Base-by-base conservation (phyloP, 768 basidiomycete species). In the Kwoniella dejecticola region DNA sequence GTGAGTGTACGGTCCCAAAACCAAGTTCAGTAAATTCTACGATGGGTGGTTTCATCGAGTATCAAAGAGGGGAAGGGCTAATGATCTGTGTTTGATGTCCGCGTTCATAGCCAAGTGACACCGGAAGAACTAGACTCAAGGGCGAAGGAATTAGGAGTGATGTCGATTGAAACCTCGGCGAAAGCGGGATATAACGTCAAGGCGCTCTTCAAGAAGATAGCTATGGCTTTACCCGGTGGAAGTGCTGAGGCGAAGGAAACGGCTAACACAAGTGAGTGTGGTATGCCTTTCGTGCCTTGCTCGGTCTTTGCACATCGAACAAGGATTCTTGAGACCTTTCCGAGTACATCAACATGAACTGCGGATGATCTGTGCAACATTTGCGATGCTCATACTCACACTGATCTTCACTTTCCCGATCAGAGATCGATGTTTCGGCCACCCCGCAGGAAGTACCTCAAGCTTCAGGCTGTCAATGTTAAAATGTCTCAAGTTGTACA, bases 161-260 rank as follows among this genome's bases (percentile, higher is more conserved):
- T 98, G 88, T 96, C 95, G 77, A 98, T 98, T 88, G 96, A 99
- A 81, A 98, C 96, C 8, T 96, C 92, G 27, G 96, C 96, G 29
- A 99, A 99, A 79, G 96, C 96, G 6, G 96, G 96, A 2, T 96
- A 98, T 79, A 99, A 99, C 67, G 96, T 99, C 63, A 99, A 99
- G 83, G 90, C 90, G 68, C 80, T 99, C 68, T 99, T 99, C 84
- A 94, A 97, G 83, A 98, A 98, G 84, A 99, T 99, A 68, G 96
- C 96, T 1, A 87, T 98, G 88, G 93, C 93, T 2, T 81, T 99
- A 50, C 95, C 96, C 19, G 96, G 96, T 12, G 93, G 93, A 86
- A 91, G 94, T 72, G 49, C 76, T 8, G 77, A 79, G 50, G 71
- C 53, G 19, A 91, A 89, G 77, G 90, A 88, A 36, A 70, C 68